These are phyloP conservation scores for Suaeda aralocaspica DNA, from an alignment of 148 eudicot genomes.

Conservation along the genomic window DNA sequence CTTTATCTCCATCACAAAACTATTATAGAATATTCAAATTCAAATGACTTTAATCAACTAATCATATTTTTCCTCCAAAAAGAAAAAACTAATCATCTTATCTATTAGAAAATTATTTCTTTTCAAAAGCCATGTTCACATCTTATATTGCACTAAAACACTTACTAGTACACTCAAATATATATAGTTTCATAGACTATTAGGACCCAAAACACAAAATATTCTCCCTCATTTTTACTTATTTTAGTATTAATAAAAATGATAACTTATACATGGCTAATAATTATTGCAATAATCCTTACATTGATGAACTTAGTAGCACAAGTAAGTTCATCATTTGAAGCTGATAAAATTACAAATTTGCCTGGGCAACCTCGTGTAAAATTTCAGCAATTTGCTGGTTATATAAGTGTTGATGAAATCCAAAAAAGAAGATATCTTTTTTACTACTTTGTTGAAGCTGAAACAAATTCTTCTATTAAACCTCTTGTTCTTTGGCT, in stretches of 20 bases:
- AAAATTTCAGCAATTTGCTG: conserved; percentile 57
- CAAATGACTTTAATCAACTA: too few species aligned
- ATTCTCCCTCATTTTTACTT: neutral
- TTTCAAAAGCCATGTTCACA: neutral
- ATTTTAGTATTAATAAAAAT: neutral
- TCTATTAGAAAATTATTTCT: neutral
- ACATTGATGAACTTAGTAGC: neutral
- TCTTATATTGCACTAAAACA: too few species aligned
- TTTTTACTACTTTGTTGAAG: conserved; percentile 73
- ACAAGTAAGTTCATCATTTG: conserved; percentile 10
- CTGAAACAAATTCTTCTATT: conserved; percentile 44
- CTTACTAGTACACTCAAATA: too few species aligned
- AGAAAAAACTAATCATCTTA: too few species aligned
- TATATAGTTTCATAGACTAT: too few species aligned
- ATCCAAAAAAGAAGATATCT: conserved; percentile 42
- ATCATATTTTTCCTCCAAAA: too few species aligned
- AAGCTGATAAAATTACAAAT: conserved; percentile 35
- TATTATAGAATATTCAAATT: too few species aligned
- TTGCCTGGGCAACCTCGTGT: conserved; percentile 78
- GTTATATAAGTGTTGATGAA: conserved; percentile 54
- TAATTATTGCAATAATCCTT: conserved; percentile 11
- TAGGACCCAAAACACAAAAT: neutral
- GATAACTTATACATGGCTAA: conserved; percentile 8
- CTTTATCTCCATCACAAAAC: too few species aligned
- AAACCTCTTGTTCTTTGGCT: conserved; percentile 79